Percentiles rank a stretch among this genome's conserved stretches.
These are phyloP conservation scores for Areca catechu DNA, from an alignment of 176 grass and related monocot genomes.

Conservation along the genomic window DNA sequence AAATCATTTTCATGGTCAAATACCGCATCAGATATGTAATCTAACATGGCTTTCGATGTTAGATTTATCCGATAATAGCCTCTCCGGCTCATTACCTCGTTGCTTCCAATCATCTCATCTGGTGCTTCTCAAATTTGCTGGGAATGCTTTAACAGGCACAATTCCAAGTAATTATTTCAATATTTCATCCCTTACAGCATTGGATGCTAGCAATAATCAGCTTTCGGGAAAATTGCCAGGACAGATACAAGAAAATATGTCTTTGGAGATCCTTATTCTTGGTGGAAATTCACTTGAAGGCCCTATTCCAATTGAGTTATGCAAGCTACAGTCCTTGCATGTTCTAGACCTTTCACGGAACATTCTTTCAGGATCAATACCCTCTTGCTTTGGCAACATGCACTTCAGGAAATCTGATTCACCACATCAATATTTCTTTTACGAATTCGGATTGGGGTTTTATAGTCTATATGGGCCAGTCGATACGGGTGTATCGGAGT, in stretches of 20 bases:
- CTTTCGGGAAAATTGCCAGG: background rate
- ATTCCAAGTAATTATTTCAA: background rate
- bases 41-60: fast-evolving
- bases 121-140: background rate
- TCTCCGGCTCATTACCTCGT: constrained; percentile 1
- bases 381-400: background rate
- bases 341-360: constrained; percentile 19
- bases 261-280: too few relatives aligned
- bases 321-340: background rate
- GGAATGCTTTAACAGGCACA: constrained; percentile 13
- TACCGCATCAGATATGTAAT: background rate
- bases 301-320: background rate
- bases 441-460: too few relatives aligned
- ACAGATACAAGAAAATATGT: too few relatives aligned
- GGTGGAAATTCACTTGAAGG: too few relatives aligned
- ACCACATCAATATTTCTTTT: too few relatives aligned
- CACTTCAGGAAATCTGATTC: background rate
- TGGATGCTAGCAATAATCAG: constrained; percentile 17
- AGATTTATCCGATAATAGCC: constrained; percentile 21
- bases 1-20: constrained; percentile 2
- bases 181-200: background rate
- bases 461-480: too few relatives aligned
- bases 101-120: background rate
- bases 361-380: constrained; percentile 13
- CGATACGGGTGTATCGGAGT: too few relatives aligned